Evolutionary conservation across 1,284 basidiomycete species (phyloP), one percentile per base, ranked within the genome.

Genomic region (Sphagnurus paluster): DNA sequence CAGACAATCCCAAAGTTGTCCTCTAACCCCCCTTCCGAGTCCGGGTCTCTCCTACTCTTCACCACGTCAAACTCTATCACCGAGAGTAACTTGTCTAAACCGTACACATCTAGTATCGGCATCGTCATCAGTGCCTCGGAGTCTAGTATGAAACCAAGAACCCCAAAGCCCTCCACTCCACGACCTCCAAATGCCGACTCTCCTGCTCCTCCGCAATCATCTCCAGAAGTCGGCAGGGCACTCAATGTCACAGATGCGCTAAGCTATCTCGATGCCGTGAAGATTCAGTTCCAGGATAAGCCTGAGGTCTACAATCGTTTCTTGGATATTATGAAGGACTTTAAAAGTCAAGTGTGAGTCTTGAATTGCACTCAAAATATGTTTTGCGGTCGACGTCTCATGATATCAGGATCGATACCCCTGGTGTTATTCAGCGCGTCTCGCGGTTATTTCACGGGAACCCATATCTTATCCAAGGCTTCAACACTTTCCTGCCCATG

Each of bases 271-370:
- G 95, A 98, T 69, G 91, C 93, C 50, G 95, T 98, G 72, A 98
- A 98, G 76, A 76, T 84, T 46, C 90, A 95, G 75, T 98, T 98
- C 67, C 77, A 85, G 52, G 88, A 93, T 64, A 86, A 87, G 65
- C 94, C 95, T 19, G 92, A 98, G 62, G 94, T 98, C 23, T 98
- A 98, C 76, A 98, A 98, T 67, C 85, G 89, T 56, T 98, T 98
- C 66, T 72, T 98, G 66, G 96, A 98, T 67, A 97, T 98, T 62
- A 98, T 98, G 96, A 99, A 98, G 74, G 96, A 99, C 66, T 97
- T 97, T 69, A 97, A 98, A 73, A 89, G 89, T 57, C 90, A 95
- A 69, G 78, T 80, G 93, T 97, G 67, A 74, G 90, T 79, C n/a
- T 35, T 32, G n/a, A 20, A 17, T 9, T 39, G 20, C n/a, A 13